phyloP scores from a whole-genome alignment of 1,284 basidiomycete genomes.

The Nidula niveotomentosa region DNA sequence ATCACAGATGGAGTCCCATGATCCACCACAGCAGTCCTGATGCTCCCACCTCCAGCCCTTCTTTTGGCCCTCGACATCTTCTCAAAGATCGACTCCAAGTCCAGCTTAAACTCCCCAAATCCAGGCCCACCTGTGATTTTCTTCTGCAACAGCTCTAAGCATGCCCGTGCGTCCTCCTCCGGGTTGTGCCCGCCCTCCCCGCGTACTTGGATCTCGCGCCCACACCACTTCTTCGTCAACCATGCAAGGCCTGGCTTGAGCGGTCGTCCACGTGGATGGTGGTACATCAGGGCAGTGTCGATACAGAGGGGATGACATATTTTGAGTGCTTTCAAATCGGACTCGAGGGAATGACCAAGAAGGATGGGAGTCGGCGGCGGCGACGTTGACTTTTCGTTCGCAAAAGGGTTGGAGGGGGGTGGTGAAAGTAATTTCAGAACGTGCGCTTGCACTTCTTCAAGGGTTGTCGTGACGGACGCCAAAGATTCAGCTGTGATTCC shows the following conservation, averaged over 20 bases:
- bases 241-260: slow-evolving; percentile 91
- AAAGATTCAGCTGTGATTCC: slow-evolving; percentile 84
- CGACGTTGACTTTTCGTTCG: slow-evolving; percentile 13
- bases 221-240: slow-evolving; percentile 90
- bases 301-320: slow-evolving; percentile 84
- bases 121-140: slow-evolving; percentile 80
- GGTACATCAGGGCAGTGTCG: slow-evolving; percentile 86
- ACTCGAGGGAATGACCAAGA: slow-evolving; percentile 93
- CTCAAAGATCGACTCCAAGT: slow-evolving; percentile 86
- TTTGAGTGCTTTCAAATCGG: slow-evolving; percentile 83
- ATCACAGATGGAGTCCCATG: slow-evolving; percentile 80
- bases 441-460: slow-evolving; percentile 73
- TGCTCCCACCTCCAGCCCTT: slow-evolving; percentile 35
- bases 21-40: slow-evolving; percentile 77
- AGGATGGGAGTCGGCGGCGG: slow-evolving; percentile 73
- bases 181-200: slow-evolving; percentile 87
- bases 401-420: slow-evolving; percentile 44
- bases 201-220: slow-evolving; percentile 79
- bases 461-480: slow-evolving; percentile 67
- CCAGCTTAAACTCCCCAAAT: slow-evolving; percentile 85
- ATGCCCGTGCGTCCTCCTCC: slow-evolving; percentile 88
- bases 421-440: slow-evolving; percentile 59
- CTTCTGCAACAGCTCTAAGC: slow-evolving; percentile 77
- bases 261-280: slow-evolving; percentile 87
- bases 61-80: slow-evolving; percentile 60